Base-by-base conservation (phyloP, 768 basidiomycete species). In the Chiua virens region DNA sequence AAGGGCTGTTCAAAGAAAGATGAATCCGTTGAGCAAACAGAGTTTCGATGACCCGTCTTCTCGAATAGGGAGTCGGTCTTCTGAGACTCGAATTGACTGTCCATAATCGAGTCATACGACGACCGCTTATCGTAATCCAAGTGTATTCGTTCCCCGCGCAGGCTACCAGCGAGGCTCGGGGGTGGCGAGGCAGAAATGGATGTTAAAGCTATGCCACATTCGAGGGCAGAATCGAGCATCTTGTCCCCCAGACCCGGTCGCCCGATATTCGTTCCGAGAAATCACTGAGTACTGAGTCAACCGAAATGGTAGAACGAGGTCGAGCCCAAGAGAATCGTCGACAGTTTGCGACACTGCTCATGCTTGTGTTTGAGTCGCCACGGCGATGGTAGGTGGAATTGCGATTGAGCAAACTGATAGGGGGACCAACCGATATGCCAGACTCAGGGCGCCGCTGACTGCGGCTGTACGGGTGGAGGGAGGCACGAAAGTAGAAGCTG, bases 211-310 rank as follows among this genome's bases (percentile, higher is more conserved):
- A 78, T 74, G 2, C 76, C 79, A 42, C 74, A 76, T 32, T 80
- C 81, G 8, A 58, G 65, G 13, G 70, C 77, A 28, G 75, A 82
- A 34, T 87, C 83, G 55, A 92, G 87, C 90, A 92, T 92, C 77
- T 91, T 92, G 67, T 92, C 90, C 1, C 90, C 89, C 4, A 92
- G 64, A 3, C 84, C 87, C 2, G 90, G 90, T 10, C 89, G 79
- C 2, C 77, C 82, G 1, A 87, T 66, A n/a, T 78, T 72, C 56
- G 73, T 67, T 4, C 74, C 10, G 86, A 83, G 54, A 79, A 79
- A 41, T 87, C 83, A 57, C 86, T 90, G 61, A 76, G 67, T 28
- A 81, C 65, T 0, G 89, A 91, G 54, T 91, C 89, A 2, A 78
- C 63, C 0, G 87, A 89, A 30, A 65, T 58, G 23, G 86, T 79